Evolutionary conservation across 768 basidiomycete genomes (phyloP), one percentile per base, ranked within the genome.

Genomic region (Termitomyces titanicus): DNA sequence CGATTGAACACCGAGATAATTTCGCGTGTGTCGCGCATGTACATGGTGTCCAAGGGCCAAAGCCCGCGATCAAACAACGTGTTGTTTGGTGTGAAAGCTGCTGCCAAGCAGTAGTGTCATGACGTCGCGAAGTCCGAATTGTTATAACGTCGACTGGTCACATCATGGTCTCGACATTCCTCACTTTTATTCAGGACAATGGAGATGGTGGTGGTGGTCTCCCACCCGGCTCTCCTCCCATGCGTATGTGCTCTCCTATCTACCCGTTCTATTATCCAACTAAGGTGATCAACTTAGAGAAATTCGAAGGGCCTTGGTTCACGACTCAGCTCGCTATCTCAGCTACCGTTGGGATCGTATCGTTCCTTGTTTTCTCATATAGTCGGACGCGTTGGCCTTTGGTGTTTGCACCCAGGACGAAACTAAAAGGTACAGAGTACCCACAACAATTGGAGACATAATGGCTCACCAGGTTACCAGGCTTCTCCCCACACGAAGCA

Each of bases 221-320:
- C 3, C 70, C 68, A 2, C 70, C 70, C 0, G 68, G 68, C 1
- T 53, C 63, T 20, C 70, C 68, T 42, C 70, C 70, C 15, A 71
- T 63, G 55, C 62, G 70, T 69, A 38, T 24, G 53, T 53, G 3
- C 38, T 57, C 29, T 37, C 20, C n/a, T 22, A 25, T 31, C 51
- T 15, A 25, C n/a, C 1, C 15, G 18, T 18, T 4, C 20, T 31
- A 52, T 22, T 18, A 8, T 31, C 15, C 5, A 22, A 1, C 35
- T 55, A 11, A 25, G 13, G 8, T 39, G 24, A n/a, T 44, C 45
- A 25, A 47, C n/a, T n/a, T 63, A 92, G 89, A 78, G 60, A 89
- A 81, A 66, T 94, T 90, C 68, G 86, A 91, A 65, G 95, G 96
- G 0, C 94, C 94, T 33, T 98, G 97, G 97, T 89, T 99, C 70